Evolutionary conservation across 148 eudicot species (phyloP).

Genomic region (Fagopyrum tataricum): DNA sequence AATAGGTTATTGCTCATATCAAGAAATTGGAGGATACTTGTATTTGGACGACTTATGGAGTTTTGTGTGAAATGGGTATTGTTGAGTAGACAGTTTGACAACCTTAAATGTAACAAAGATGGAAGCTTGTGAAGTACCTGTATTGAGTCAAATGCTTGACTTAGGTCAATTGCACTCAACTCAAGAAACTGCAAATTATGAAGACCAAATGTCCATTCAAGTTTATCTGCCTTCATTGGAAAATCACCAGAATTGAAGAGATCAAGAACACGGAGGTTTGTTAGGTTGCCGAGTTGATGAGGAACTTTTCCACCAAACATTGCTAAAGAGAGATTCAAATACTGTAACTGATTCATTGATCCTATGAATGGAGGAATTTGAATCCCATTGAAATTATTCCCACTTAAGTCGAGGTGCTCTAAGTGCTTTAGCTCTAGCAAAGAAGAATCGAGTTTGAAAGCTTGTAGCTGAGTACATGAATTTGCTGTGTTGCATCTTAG

Average conservation of each 20-base stretch:
- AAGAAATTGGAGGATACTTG: conserved; percentile 17
- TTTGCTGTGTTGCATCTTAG: background rate
- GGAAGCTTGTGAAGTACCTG: conserved; percentile 16
- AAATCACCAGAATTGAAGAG: conserved; percentile 14
- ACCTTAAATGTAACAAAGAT: conserved; percentile 5
- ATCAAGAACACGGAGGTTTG: conserved; percentile 22
- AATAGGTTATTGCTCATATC: conserved; percentile 17
- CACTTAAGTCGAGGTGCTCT: conserved; percentile 19
- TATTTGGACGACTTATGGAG: background rate
- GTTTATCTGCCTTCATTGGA: background rate
- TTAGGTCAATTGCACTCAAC: background rate
- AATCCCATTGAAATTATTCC: conserved; percentile 17
- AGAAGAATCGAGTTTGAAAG: conserved; percentile 9
- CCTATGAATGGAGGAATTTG: conserved; percentile 30
- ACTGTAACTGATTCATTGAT: conserved; percentile 25
- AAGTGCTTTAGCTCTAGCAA: conserved; percentile 15
- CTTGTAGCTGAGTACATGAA: background rate
- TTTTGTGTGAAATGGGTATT: background rate
- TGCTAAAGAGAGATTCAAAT: conserved; percentile 22
- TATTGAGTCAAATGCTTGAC: background rate
- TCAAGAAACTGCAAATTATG: conserved; percentile 4
- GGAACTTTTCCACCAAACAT: conserved; percentile 19
- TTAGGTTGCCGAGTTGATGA: conserved; percentile 26
- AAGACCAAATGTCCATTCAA: conserved; percentile 18
- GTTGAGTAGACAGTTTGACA: background rate